Evolutionary conservation across 306 rosid genomes (phyloP).

Genomic region (Medicago truncatula): MtrunA17r5.0-ANR NC_053043.1:19790501-19791000

Average conservation of each 20-base stretch:
- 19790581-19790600: constrained; percentile 43
- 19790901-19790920: constrained; percentile 61
- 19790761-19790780: too few relatives aligned
- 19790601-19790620: constrained; percentile 16
- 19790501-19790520: constrained; percentile 37
- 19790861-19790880: constrained; percentile 59
- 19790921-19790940: constrained; percentile 54
- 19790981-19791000: constrained; percentile 22
- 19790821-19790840: constrained; percentile 40
- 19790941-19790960: constrained; percentile 51
- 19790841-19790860: constrained; percentile 52
- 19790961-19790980: constrained; percentile 58
- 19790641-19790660: neutral
- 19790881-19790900: constrained; percentile 63
- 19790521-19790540: constrained; percentile 37
- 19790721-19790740: neutral
- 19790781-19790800: too few relatives aligned
- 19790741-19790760: neutral
- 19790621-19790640: neutral
- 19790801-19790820: too few relatives aligned
- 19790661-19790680: neutral
- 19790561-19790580: constrained; percentile 37
- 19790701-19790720: neutral
- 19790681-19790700: neutral
- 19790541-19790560: constrained; percentile 36